These are phyloP conservation scores for Arthrobotrys conoides DNA, from an alignment of 2,329 filamentous ascomycete genomes.

Conservation along the genomic window DNA sequence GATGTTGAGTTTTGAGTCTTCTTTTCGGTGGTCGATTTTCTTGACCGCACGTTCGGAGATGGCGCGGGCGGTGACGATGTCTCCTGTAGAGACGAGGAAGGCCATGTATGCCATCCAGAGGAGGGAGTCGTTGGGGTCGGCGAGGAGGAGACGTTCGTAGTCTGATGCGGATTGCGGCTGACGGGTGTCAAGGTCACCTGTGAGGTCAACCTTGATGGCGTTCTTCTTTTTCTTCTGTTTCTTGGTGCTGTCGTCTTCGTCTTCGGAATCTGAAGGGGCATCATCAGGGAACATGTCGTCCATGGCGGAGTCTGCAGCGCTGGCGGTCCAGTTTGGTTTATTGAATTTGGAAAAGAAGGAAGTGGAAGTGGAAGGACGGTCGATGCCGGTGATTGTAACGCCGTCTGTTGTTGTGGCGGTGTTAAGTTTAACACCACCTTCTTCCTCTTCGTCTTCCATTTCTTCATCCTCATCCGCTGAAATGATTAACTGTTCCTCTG, in stretches of 20 bases:
- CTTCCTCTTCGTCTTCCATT: slow-evolving; percentile 69
- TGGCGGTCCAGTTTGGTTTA: slow-evolving; percentile 85
- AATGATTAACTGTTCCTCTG: slow-evolving; percentile 63
- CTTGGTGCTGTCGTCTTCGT: slow-evolving; percentile 71
- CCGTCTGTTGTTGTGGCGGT: slow-evolving; percentile 63
- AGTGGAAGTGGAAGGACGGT: slow-evolving; percentile 17
- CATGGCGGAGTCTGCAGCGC: slow-evolving; percentile 67
- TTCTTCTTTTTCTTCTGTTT: slow-evolving; percentile 82
- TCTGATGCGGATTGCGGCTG: slow-evolving; percentile 92
- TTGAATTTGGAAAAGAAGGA: slow-evolving; percentile 72
- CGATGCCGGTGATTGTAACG: slow-evolving; percentile 62
- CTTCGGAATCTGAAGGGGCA: slow-evolving; percentile 70
- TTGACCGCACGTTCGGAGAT: slow-evolving; percentile 91
- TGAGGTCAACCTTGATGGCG: slow-evolving; percentile 86
- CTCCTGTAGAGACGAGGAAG: slow-evolving; percentile 94
- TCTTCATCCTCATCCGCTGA: slow-evolving; percentile 69
- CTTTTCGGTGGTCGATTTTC: slow-evolving; percentile 90
- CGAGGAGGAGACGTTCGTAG: slow-evolving; percentile 91
- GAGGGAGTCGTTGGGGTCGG: slow-evolving; percentile 90
- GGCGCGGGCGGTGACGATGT: slow-evolving; percentile 87
- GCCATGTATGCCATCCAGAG: slow-evolving; percentile 99
- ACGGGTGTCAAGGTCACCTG: slow-evolving; percentile 88
- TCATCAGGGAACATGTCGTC: slow-evolving; percentile 69
- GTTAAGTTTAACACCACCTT: slow-evolving; percentile 67
- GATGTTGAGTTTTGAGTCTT: slow-evolving; percentile 83